These are phyloP conservation scores for Nemania sp. DNA, from an alignment of 2,329 filamentous ascomycete species.

Conservation along the genomic window DNA sequence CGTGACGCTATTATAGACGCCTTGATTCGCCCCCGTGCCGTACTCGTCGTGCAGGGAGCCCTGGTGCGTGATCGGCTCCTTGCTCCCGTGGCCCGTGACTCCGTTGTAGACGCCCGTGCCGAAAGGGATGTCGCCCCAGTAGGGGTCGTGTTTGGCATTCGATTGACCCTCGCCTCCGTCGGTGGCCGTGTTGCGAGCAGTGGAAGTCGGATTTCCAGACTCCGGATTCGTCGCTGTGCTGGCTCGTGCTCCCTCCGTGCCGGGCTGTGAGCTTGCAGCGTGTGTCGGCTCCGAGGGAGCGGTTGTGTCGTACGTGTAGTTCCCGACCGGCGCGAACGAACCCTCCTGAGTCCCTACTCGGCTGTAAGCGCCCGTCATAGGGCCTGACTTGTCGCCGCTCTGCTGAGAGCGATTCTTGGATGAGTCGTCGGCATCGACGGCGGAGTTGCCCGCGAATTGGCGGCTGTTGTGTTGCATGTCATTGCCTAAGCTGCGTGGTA, in stretches of 20 bases:
- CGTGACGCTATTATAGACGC: constrained; percentile 30
- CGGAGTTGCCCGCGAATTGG: not conserved
- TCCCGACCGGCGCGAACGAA: not conserved
- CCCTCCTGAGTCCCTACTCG: constrained; percentile 17
- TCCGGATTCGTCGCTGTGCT: not conserved
- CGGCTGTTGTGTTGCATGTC: not conserved
- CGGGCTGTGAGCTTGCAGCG: not conserved
- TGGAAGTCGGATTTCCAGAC: not conserved
- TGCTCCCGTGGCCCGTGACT: constrained; percentile 31
- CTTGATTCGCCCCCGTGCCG: not conserved
- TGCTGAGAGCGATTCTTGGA: not conserved
- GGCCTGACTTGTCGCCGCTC: constrained; percentile 23
- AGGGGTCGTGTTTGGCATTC: constrained; percentile 29
- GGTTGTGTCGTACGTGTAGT: constrained; percentile 13
- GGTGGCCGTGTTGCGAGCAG: not conserved
- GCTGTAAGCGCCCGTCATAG: constrained; percentile 35
- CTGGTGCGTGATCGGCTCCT: constrained; percentile 16
- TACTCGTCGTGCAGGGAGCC: not conserved
- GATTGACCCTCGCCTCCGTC: not conserved
- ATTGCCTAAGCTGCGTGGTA: not conserved
- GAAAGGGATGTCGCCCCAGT: constrained; percentile 38
- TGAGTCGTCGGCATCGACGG: not conserved
- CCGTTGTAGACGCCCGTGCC: constrained; percentile 37
- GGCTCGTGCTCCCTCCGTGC: not conserved
- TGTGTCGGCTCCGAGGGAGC: not conserved